Conservation (phyloP, 1,284 basidiomycete genomes). For the Phenoliferia sp. region DNA sequence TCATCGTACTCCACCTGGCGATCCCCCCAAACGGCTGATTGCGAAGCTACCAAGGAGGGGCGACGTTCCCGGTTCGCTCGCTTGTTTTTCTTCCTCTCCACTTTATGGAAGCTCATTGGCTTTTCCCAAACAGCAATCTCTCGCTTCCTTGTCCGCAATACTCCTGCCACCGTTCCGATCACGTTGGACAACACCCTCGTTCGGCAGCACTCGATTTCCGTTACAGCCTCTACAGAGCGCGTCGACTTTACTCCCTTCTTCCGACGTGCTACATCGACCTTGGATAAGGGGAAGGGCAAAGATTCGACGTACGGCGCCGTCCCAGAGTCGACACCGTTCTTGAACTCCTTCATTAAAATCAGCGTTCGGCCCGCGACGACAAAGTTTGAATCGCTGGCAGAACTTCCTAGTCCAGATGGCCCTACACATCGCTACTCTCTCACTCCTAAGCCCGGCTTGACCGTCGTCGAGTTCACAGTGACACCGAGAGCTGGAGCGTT, state of each 20-base stretch:
- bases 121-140: constrained; percentile 9
- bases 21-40: neutral
- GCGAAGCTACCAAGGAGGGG: constrained; percentile 4
- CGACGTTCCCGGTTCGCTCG: constrained; percentile 10
- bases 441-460: constrained; percentile 4
- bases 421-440: neutral
- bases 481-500: neutral
- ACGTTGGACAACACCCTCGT: constrained; percentile 9
- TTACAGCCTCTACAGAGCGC: neutral
- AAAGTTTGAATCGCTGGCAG: neutral
- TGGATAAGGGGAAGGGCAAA: neutral
- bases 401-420: neutral
- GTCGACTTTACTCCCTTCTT: constrained; percentile 5
- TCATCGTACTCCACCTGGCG: neutral
- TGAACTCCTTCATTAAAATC: neutral
- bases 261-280: neutral
- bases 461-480: constrained; percentile 11
- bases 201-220: constrained; percentile 14
- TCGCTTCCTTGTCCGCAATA: constrained; percentile 1
- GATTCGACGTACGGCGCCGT: neutral
- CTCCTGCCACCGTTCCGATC: neutral
- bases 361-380: neutral
- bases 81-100: neutral
- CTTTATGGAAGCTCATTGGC: constrained; percentile 9
- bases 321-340: neutral